A percentile compares a stretch with the other conserved stretches of the same genome.
phyloP scores from a whole-genome alignment of 2,329 filamentous ascomycete species.

The Macroventuria anomochaeta region DNA sequence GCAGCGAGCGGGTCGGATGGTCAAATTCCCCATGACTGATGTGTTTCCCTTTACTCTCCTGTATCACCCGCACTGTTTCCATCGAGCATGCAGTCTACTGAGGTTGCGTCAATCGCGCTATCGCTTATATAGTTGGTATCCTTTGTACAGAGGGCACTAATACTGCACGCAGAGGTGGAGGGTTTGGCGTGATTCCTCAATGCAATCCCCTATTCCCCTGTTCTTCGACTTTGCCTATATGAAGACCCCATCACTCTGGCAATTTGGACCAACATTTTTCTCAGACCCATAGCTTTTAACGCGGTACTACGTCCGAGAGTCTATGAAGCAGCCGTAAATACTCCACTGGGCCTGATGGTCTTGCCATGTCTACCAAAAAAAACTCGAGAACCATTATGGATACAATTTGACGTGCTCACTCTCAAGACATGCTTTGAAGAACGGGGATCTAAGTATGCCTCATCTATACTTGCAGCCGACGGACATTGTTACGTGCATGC shows the following conservation, averaged over 20 bases:
- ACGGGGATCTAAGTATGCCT: too few relatives aligned
- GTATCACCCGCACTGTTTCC: slow-evolving; percentile 34
- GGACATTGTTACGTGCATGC: too few relatives aligned
- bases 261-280: background rate
- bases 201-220: slow-evolving; percentile 44
- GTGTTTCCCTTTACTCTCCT: slow-evolving; percentile 46
- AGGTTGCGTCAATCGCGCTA: slow-evolving; percentile 28
- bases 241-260: slow-evolving; percentile 29
- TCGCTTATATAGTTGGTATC: slow-evolving; percentile 34
- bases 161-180: slow-evolving; percentile 33
- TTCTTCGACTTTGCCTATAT: slow-evolving; percentile 41
- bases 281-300: background rate
- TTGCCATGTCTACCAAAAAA: background rate
- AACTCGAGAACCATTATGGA: background rate
- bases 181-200: slow-evolving; percentile 37
- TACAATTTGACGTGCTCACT: background rate
- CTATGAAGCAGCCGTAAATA: background rate
- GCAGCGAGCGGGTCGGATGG: slow-evolving; percentile 50
- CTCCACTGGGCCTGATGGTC: background rate
- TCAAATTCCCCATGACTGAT: slow-evolving; percentile 51
- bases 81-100: slow-evolving; percentile 31
- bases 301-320: background rate
- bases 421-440: background rate
- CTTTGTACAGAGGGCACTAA: slow-evolving; percentile 24
- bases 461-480: too few relatives aligned